Conservation (phyloP, 805 yeast genomes). For the Candida ortonii region DNA sequence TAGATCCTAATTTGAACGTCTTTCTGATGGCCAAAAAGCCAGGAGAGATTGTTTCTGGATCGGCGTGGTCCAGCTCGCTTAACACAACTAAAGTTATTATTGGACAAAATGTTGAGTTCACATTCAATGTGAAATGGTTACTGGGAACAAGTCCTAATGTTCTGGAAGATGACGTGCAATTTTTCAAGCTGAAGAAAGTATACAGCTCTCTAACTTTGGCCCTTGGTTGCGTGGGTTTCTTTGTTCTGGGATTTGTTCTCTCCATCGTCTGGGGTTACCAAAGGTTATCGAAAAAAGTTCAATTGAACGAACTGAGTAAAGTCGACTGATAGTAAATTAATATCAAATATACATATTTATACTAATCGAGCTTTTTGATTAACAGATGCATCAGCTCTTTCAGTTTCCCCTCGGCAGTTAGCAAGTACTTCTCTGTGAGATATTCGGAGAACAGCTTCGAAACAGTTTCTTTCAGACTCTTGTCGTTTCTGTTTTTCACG, state of each 20-base stretch:
- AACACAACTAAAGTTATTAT: constrained; percentile 61
- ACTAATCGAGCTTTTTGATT: constrained; percentile 24
- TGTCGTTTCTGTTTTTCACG: constrained; percentile 34
- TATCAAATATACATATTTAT: not conserved
- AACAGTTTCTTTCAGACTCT: constrained; percentile 31
- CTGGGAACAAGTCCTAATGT: constrained; percentile 5
- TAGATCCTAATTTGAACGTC: constrained; percentile 57
- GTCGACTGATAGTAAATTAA: constrained; percentile 20
- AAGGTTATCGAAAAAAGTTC: constrained; percentile 24
- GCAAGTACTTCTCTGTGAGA: constrained; percentile 27
- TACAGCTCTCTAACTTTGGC: constrained; percentile 9
- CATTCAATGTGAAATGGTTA: constrained; percentile 59
- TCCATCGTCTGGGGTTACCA: constrained; percentile 24
- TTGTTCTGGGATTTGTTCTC: constrained; percentile 24
- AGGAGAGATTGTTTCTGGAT: constrained; percentile 46
- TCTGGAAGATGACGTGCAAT: constrained; percentile 8
- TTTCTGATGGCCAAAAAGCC: constrained; percentile 36
- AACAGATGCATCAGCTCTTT: constrained; percentile 23
- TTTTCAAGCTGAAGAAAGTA: constrained; percentile 12
- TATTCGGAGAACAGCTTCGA: constrained; percentile 33
- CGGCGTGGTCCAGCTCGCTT: constrained; percentile 60
- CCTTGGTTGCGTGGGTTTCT: constrained; percentile 14
- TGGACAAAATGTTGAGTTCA: constrained; percentile 59
- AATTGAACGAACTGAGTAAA: constrained; percentile 22
- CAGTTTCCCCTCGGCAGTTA: constrained; percentile 19